Evolutionary conservation across 805 yeast species (phyloP).

Genomic region (Candida qinlingensis): DNA sequence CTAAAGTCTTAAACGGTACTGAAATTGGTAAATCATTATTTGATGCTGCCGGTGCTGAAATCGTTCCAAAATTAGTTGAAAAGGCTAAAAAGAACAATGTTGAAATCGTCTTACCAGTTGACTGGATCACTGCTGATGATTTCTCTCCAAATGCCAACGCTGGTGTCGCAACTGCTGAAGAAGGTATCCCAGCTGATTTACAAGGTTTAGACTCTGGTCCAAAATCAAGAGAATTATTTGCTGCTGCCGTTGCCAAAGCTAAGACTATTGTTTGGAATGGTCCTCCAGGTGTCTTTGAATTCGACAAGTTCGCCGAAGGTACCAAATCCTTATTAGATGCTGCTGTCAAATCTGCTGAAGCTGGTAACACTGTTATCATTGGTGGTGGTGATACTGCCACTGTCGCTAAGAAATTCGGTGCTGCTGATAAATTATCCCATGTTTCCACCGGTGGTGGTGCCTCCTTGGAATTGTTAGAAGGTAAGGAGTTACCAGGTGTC

Average conservation of each 20-base stretch:
- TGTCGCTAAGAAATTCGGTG: conserved; percentile 97
- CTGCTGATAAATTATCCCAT: conserved; percentile 92
- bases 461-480: conserved; percentile 96
- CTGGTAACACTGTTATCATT: conserved; percentile 91
- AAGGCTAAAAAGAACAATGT: conserved; percentile 97
- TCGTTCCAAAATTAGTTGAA: conserved; percentile 85
- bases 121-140: conserved; percentile 92
- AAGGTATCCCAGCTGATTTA: conserved; percentile 93
- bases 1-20: conserved; percentile 82
- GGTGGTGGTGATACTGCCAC: conserved; percentile 99
- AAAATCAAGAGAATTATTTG: conserved; percentile 74
- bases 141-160: conserved; percentile 88
- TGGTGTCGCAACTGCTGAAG: conserved; percentile 78
- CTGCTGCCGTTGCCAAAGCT: conserved; percentile 80
- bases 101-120: conserved; percentile 90
- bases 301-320: conserved; percentile 86
- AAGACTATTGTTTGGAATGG: conserved; percentile 99
- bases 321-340: conserved; percentile 88
- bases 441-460: conserved; percentile 99
- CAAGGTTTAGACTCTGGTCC: conserved; percentile 97
- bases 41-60: conserved; percentile 93
- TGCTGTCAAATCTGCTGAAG: conserved; percentile 76
- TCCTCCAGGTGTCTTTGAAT: conserved; percentile 99
- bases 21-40: conserved; percentile 87
- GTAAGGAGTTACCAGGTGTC: conserved; percentile 98